A percentile compares a stretch with the other conserved stretches of the same genome.
These are phyloP conservation scores for Cercospora sp. DNA, from an alignment of 2,329 filamentous ascomycete species.

Conservation along the genomic window DNA sequence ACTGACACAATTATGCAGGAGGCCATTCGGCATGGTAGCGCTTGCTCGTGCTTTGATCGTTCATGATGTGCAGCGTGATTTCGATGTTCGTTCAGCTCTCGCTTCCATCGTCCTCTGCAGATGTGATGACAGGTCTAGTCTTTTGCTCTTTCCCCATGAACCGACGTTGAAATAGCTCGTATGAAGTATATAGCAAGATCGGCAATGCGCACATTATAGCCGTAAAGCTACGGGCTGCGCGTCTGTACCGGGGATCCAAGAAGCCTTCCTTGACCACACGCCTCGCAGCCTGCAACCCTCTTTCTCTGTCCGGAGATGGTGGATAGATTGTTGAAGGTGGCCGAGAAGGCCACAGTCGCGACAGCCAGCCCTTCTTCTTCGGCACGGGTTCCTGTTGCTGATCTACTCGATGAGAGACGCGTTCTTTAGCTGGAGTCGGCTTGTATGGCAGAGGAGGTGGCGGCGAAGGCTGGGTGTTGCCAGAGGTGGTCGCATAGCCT, in stretches of 20 bases:
- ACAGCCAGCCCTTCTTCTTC: conserved; percentile 12
- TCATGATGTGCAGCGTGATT: neutral
- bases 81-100: conserved; percentile 2
- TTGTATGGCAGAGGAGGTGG: neutral
- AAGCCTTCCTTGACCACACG: conserved; percentile 30
- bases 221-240: conserved; percentile 27
- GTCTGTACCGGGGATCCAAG: conserved; percentile 33
- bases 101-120: conserved; percentile 4
- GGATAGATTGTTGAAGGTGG: neutral
- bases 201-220: conserved; percentile 33
- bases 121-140: conserved; percentile 9
- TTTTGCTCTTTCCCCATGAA: conserved; percentile 36
- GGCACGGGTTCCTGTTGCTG: neutral
- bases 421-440: neutral
- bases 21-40: neutral
- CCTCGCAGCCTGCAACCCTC: conserved; percentile 30
- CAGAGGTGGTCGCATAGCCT: conserved; percentile 4
- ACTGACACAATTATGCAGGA: neutral
- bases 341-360: conserved; percentile 15
- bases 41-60: neutral
- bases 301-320: conserved; percentile 19
- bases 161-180: conserved; percentile 33
- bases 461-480: neutral
- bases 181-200: conserved; percentile 33
- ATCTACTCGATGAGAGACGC: neutral